Evolutionary conservation across 1,139 yeast genomes (phyloP), one percentile per base, ranked within the genome.

Genomic region (Suhomyces choctaworum): DNA sequence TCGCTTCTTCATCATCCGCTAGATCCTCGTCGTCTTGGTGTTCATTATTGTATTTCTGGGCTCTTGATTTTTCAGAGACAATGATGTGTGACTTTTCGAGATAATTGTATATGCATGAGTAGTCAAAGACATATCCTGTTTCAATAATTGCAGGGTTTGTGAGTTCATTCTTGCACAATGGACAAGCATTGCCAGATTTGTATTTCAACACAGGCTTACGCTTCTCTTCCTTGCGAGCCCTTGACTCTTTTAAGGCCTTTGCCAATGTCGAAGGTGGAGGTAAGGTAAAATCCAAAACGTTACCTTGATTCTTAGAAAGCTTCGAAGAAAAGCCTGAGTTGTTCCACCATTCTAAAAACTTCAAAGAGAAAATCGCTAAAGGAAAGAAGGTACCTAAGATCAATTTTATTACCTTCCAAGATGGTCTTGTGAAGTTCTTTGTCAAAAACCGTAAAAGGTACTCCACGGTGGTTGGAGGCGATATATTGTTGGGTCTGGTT

Each of bases 341-440:
- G 44, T 82, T 81, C 95, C 96, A 90, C 97, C 97, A 90, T 58
- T 92, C 97, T 34, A 89, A 71, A 48, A 92, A 88, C 60, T 89
- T 88, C 45, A 92, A 71, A 22, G 84, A 56, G 56, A 92, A 90
- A 41, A 92, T 84, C 2, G 95, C 87, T 0, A 85, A 73, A 0
- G 97, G 97, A 62, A 92, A 78, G 21, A 85, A 67, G 1, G 77
- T 76, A 20, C 76, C 80, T 23, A 56, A 32, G 2, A 70, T 36
- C 11, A 68, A 54, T 23, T 71, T 62, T 4, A 70, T 41, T 1
- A 64, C 32, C 25, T 52, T 60, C 59, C 73, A 64, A 1, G 73
- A 36, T 2, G 82, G 82, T 16, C 47, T 50, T 4, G 72, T 55
- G 21, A 71, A 48, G 21, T 55, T 55, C 3, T 51, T 49, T 9